A percentile compares a stretch with the other conserved stretches of the same genome.
Conservation (phyloP, 768 basidiomycete species). For the Coprinopsis sp. region DNA sequence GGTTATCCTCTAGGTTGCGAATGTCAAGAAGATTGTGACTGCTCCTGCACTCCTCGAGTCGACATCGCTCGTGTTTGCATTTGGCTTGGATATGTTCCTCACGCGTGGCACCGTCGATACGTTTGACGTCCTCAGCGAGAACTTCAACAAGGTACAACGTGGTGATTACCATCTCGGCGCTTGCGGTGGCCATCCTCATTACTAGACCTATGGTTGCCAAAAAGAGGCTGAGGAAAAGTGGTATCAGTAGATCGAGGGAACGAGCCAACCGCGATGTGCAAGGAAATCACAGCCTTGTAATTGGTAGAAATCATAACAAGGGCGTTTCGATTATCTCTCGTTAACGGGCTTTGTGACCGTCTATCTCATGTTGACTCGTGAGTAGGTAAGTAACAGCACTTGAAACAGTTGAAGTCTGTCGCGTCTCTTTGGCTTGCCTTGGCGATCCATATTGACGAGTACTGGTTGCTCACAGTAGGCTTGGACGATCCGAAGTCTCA, state of each 20-base stretch:
- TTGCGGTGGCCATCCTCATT: slow-evolving; percentile 72
- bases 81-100: slow-evolving; percentile 87
- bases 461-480: no score
- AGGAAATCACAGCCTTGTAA: no score
- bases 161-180: slow-evolving; percentile 70
- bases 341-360: no score
- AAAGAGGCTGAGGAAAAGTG: slow-evolving; percentile 66
- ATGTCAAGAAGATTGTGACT: slow-evolving; percentile 64
- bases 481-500: no score
- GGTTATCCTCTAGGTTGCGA: slow-evolving; percentile 50
- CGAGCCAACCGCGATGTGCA: background rate
- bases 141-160: slow-evolving; percentile 93
- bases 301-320: no score
- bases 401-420: no score
- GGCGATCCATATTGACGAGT: no score
- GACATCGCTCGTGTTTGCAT: slow-evolving; percentile 81
- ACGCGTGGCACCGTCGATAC: slow-evolving; percentile 84
- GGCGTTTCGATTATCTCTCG: no score
- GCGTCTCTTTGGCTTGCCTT: no score
- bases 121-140: slow-evolving; percentile 89
- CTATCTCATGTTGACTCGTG: no score
- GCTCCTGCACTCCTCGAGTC: slow-evolving; percentile 87
- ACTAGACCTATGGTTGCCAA: slow-evolving; percentile 75
- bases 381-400: no score
- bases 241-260: slow-evolving; percentile 40